These are phyloP conservation scores for Vigna nakashimae DNA, from an alignment of 306 rosid genomes.

Conservation along the genomic window DNA sequence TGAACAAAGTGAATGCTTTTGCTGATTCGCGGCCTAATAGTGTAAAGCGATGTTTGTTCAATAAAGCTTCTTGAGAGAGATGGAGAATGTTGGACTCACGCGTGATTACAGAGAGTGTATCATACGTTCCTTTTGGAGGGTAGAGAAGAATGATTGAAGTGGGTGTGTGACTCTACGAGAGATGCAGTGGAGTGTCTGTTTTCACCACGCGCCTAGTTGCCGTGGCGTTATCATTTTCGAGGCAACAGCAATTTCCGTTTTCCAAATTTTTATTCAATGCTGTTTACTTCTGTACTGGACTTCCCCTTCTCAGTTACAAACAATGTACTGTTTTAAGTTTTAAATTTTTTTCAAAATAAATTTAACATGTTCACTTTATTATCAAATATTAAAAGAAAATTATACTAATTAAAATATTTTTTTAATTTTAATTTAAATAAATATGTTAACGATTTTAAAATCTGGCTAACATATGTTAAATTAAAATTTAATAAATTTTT, in stretches of 20 bases:
- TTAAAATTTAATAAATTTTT: too few relatives aligned
- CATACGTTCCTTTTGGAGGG: neutral
- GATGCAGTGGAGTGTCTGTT: neutral
- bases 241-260: neutral
- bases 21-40: conserved; percentile 14
- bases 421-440: too few relatives aligned
- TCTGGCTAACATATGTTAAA: too few relatives aligned
- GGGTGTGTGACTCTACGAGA: neutral
- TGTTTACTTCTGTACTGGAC: neutral
- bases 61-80: neutral
- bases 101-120: neutral
- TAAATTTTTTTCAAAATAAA: too few relatives aligned
- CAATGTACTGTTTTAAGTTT: too few relatives aligned
- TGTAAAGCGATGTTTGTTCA: conserved; percentile 3
- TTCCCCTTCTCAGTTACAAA: too few relatives aligned
- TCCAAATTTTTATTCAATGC: neutral
- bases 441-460: too few relatives aligned
- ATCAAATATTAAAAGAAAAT: too few relatives aligned
- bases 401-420: too few relatives aligned
- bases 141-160: neutral
- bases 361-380: too few relatives aligned
- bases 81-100: conserved; percentile 24
- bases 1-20: conserved; percentile 20
- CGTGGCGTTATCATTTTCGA: neutral
- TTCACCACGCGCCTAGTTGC: neutral